These are phyloP conservation scores for Dalechampia spathulata DNA, from an alignment of 441 rosid species.

Conservation along the genomic window DNA sequence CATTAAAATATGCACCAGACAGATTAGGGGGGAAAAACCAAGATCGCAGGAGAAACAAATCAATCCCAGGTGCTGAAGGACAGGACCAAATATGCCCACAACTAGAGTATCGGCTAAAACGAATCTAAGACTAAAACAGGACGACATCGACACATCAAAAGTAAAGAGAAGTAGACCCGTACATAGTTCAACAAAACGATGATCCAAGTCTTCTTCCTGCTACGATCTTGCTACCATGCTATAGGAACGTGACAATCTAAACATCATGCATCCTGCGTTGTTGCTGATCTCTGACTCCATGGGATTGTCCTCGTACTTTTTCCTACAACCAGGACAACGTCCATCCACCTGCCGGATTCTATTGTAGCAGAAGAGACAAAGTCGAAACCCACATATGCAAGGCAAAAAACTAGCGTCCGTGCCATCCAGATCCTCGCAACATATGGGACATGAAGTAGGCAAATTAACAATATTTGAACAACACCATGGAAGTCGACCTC, in stretches of 20 bases:
- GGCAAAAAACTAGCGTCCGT: conserved; percentile 83
- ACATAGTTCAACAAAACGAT: conserved; percentile 22
- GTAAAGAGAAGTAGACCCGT: conserved; percentile 30
- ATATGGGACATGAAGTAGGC: conserved; percentile 82
- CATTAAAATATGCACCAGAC: conserved; percentile 55
- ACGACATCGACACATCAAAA: conserved; percentile 27
- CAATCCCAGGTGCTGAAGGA: conserved; percentile 46
- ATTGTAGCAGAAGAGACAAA: conserved; percentile 93
- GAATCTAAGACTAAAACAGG: conserved; percentile 29
- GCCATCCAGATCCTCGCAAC: conserved; percentile 80
- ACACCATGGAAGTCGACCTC: conserved; percentile 37
- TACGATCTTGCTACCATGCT: conserved; percentile 77
- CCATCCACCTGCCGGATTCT: conserved; percentile 75
- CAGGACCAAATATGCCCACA: conserved; percentile 37
- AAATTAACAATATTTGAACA: conserved; percentile 25
- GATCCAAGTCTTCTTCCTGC: conserved; percentile 19
- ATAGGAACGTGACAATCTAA: conserved; percentile 60
- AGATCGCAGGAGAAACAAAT: conserved; percentile 37
- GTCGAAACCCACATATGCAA: conserved; percentile 80
- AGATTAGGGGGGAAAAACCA: conserved; percentile 45
- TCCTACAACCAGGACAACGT: conserved; percentile 94
- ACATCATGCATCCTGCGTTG: conserved; percentile 49
- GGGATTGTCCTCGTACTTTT: conserved; percentile 49
- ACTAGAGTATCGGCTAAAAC: conserved; percentile 28
- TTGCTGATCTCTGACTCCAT: conserved; percentile 45